A percentile compares a stretch with the other conserved stretches of the same genome.
These are phyloP conservation scores for Cyanodermella asteris DNA, from an alignment of 2,329 filamentous ascomycete species.

Conservation along the genomic window DNA sequence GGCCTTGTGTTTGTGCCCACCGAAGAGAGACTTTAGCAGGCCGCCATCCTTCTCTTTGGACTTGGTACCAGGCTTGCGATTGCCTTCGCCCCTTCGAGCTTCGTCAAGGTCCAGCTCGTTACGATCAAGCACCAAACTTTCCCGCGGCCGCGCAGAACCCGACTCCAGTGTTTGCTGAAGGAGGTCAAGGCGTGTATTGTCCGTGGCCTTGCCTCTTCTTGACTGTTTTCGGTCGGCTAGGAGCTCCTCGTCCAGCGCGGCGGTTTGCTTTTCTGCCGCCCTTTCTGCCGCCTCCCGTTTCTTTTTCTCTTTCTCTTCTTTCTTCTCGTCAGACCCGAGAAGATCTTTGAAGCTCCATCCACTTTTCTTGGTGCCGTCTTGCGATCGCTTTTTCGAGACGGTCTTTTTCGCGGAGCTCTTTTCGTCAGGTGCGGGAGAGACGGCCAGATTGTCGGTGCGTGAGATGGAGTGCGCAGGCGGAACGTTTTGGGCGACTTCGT, in stretches of 20 bases:
- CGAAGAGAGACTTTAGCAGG: conserved; percentile 85
- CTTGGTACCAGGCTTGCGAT: conserved; percentile 43
- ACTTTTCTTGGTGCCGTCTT: conserved; percentile 49
- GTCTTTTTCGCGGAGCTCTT: conserved; percentile 50
- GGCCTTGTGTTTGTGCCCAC: conserved; percentile 67
- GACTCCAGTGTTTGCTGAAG: conserved; percentile 71
- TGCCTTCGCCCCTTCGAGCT: conserved; percentile 61
- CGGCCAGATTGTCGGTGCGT: conserved; percentile 55
- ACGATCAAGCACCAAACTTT: conserved; percentile 67
- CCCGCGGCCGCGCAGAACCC: conserved; percentile 39
- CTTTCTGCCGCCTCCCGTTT: conserved; percentile 38
- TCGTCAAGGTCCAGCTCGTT: conserved; percentile 56
- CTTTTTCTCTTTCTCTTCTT: conserved; percentile 31
- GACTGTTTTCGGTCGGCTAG: too few species aligned
- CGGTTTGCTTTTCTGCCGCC: conserved; percentile 36
- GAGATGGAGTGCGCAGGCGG: too few species aligned
- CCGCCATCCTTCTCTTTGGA: conserved; percentile 79
- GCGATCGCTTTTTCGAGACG: conserved; percentile 45
- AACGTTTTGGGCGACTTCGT: too few species aligned
- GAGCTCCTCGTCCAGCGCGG: conserved; percentile 18
- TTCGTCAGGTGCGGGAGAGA: conserved; percentile 69
- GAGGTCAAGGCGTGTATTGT: conserved; percentile 66
- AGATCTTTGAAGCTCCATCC: conserved; percentile 70
- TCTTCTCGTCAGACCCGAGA: conserved; percentile 49
- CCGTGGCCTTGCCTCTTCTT: conserved; percentile 35